phyloP scores from a whole-genome alignment of 192 early-diverging fungal species.

The Coemansia sp. region DNA sequence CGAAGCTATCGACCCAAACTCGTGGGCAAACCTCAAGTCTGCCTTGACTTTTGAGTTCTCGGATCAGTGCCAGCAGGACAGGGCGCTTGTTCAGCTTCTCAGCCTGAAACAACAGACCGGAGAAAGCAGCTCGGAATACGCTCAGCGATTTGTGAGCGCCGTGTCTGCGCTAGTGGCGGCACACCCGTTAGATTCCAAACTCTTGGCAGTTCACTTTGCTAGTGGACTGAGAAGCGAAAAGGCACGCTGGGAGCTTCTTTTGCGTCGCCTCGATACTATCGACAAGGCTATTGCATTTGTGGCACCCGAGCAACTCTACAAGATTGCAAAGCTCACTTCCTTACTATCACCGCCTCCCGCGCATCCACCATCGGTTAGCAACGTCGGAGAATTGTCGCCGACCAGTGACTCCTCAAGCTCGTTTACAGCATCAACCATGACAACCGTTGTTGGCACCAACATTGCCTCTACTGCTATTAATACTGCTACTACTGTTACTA shows the following conservation, averaged over 20 bases:
- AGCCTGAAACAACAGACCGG: slow-evolving; percentile 39
- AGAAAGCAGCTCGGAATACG: slow-evolving; percentile 45
- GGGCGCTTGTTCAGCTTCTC: slow-evolving; percentile 39
- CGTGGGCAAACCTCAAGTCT: slow-evolving; percentile 42
- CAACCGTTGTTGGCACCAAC: too few relatives aligned
- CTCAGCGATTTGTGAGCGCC: slow-evolving; percentile 37
- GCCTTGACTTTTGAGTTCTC: slow-evolving; percentile 48
- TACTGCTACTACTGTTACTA: slow-evolving; percentile 8
- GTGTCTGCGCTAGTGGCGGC: slow-evolving; percentile 24
- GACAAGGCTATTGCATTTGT: slow-evolving; percentile 48
- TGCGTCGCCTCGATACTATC: slow-evolving; percentile 36
- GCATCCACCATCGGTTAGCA: slow-evolving; percentile 15
- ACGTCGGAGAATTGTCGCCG: slow-evolving; percentile 32
- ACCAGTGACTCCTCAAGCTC: slow-evolving; percentile 31
- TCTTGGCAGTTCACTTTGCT: slow-evolving; percentile 36
- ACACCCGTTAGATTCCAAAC: slow-evolving; percentile 36
- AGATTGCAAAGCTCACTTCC: slow-evolving; percentile 40
- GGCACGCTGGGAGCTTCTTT: slow-evolving; percentile 36
- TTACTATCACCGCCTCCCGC: slow-evolving; percentile 33
- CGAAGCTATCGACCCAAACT: slow-evolving; percentile 46
- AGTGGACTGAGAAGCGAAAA: slow-evolving; percentile 43
- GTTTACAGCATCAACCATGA: slow-evolving; percentile 11
- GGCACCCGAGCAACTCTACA: slow-evolving; percentile 49
- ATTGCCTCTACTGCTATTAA: neutral
- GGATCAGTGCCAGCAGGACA: slow-evolving; percentile 23